Evolutionary conservation across 129 eudicot species (phyloP).

Genomic region (sunflower (Helianthus annuus)): HanXRQr2.0-SUNRISE NC_035433.2:65291325-65291824

Average conservation of each 20-base stretch:
- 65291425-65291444: slow-evolving; percentile 10
- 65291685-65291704: too few species aligned
- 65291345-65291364: slow-evolving; percentile 27
- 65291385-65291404: slow-evolving; percentile 18
- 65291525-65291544: slow-evolving; percentile 38
- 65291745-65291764: slow-evolving; percentile 45
- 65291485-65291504: slow-evolving; percentile 35
- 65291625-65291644: too few species aligned
- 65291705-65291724: slow-evolving; percentile 12
- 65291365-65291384: slow-evolving; percentile 33
- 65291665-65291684: too few species aligned
- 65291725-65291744: slow-evolving; percentile 30
- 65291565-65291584: too few species aligned
- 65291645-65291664: too few species aligned
- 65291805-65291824: too few species aligned
- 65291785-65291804: slow-evolving; percentile 44
- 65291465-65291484: slow-evolving; percentile 41
- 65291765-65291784: slow-evolving; percentile 30
- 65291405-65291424: slow-evolving; percentile 22
- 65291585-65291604: too few species aligned
- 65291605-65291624: too few species aligned
- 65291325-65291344: slow-evolving; percentile 23
- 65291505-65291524: slow-evolving; percentile 33
- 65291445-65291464: slow-evolving; percentile 34
- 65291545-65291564: too few species aligned